A percentile compares a stretch with the other conserved stretches of the same genome.
Conservation (phyloP, 352 stramenopile species). For the Phytophthora aleatoria region DNA sequence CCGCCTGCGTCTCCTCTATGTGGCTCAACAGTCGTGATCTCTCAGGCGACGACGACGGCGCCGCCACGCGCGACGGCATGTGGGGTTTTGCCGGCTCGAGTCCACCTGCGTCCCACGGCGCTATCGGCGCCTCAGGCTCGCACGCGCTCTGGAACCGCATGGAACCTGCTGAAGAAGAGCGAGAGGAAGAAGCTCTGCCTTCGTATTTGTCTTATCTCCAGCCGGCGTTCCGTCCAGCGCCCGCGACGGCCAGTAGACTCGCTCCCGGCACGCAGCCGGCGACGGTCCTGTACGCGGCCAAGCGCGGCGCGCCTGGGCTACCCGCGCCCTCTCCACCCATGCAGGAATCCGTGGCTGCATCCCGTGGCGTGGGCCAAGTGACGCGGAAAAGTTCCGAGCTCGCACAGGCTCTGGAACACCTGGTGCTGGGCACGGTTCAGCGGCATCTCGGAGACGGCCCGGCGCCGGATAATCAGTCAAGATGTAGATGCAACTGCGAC, state of each 20-base stretch:
- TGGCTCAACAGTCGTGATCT: constrained; percentile 44
- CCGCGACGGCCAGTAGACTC: constrained; percentile 17
- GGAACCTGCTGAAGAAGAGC: constrained; percentile 68
- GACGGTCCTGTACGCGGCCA: constrained; percentile 21
- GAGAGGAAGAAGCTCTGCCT: constrained; percentile 71
- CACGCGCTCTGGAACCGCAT: constrained; percentile 67
- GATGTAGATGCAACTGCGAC: constrained; percentile 47
- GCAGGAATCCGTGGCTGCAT: neutral
- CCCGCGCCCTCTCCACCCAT: constrained; percentile 9
- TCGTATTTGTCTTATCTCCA: constrained; percentile 77
- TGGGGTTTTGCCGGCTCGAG: constrained; percentile 31
- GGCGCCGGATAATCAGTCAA: constrained; percentile 5
- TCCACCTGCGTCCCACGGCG: constrained; percentile 31
- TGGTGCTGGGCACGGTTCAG: constrained; percentile 51
- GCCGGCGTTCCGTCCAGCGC: constrained; percentile 44
- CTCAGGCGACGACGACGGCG: constrained; percentile 31
- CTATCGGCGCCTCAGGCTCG: constrained; percentile 48
- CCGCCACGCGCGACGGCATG: constrained; percentile 22
- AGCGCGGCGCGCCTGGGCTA: constrained; percentile 15
- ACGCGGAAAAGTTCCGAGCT: constrained; percentile 64
- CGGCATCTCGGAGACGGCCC: constrained; percentile 24
- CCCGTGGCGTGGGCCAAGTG: constrained; percentile 29
- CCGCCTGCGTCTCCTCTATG: constrained; percentile 24
- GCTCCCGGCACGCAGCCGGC: neutral
- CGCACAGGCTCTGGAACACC: constrained; percentile 59